These are phyloP conservation scores for Sindora glabra DNA, from an alignment of 306 rosid genomes.

Conservation along the genomic window DNA sequence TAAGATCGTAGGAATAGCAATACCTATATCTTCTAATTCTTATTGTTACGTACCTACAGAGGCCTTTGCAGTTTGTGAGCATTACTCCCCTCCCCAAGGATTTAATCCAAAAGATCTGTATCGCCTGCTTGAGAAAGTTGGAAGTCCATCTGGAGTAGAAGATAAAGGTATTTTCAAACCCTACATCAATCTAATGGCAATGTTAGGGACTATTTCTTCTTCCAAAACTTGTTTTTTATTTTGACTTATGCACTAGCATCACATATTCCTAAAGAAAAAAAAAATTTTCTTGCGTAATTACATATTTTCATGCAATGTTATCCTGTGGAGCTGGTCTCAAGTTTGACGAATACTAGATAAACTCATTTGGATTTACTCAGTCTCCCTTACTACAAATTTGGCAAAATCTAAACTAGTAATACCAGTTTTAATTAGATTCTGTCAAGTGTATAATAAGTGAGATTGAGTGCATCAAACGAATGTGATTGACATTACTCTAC, in stretches of 20 bases:
- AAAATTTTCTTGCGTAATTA: background rate
- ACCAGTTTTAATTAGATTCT: too few relatives aligned
- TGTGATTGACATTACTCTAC: too few relatives aligned
- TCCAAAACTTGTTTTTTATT: background rate
- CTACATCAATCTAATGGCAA: background rate
- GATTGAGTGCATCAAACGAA: too few relatives aligned
- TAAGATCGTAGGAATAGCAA: background rate
- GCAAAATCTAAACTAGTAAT: too few relatives aligned
- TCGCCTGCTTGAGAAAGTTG: conserved; percentile 84
- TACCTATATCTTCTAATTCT: conserved; percentile 12
- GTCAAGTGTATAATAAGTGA: too few relatives aligned
- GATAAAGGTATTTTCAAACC: conserved; percentile 60
- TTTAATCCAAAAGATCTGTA: conserved; percentile 81
- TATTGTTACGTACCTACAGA: conserved; percentile 36
- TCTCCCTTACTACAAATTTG: too few relatives aligned
- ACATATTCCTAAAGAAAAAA: background rate
- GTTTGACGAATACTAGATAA: too few relatives aligned
- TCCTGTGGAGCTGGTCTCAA: too few relatives aligned
- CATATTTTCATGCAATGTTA: background rate
- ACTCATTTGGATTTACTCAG: too few relatives aligned
- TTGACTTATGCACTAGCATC: background rate
- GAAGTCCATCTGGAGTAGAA: conserved; percentile 87
- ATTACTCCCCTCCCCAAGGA: conserved; percentile 90
- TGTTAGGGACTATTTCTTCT: background rate
- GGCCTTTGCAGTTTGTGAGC: conserved; percentile 97